These are phyloP conservation scores for Tuber magnatum DNA, from an alignment of 495 filamentous ascomycete species.

Conservation along the genomic window DNA sequence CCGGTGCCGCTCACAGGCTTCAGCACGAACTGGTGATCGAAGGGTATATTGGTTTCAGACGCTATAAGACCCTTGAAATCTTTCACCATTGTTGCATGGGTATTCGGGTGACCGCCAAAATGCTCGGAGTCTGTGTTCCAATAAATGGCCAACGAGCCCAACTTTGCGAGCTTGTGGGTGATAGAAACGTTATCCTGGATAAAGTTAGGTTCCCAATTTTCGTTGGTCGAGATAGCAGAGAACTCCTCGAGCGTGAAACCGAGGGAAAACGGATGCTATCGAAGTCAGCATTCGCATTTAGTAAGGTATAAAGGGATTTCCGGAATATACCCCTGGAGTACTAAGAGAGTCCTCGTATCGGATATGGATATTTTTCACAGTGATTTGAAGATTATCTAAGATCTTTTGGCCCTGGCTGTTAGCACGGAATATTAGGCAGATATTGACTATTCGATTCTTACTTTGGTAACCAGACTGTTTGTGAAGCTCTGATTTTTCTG, in stretches of 20 bases:
- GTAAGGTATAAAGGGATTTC: neutral
- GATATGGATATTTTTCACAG: slow-evolving; percentile 94
- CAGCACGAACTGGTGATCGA: slow-evolving; percentile 81
- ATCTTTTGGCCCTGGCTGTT: slow-evolving; percentile 46
- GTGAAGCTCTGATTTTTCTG: slow-evolving; percentile 95
- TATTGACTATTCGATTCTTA: slow-evolving; percentile 1
- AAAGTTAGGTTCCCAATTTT: slow-evolving; percentile 87
- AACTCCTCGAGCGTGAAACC: slow-evolving; percentile 89
- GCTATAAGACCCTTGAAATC: slow-evolving; percentile 72
- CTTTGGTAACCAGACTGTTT: slow-evolving; percentile 79
- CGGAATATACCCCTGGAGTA: slow-evolving; percentile 56
- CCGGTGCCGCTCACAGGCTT: slow-evolving; percentile 90
- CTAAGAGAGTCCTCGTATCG: slow-evolving; percentile 97
- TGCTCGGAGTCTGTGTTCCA: slow-evolving; percentile 92
- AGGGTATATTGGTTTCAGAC: slow-evolving; percentile 49
- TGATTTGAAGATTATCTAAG: slow-evolving; percentile 94
- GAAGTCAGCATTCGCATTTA: slow-evolving; percentile 13
- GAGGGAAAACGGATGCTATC: slow-evolving; percentile 75
- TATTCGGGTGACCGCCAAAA: slow-evolving; percentile 64
- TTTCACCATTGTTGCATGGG: slow-evolving; percentile 66
- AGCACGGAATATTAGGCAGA: slow-evolving; percentile 1
- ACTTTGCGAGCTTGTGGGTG: slow-evolving; percentile 84
- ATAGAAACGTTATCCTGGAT: slow-evolving; percentile 74
- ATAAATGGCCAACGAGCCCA: slow-evolving; percentile 83
- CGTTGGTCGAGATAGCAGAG: slow-evolving; percentile 90